Evolutionary conservation across 2,329 filamentous ascomycete genomes (phyloP).

Genomic region (Trichophyton benhamiae): DNA sequence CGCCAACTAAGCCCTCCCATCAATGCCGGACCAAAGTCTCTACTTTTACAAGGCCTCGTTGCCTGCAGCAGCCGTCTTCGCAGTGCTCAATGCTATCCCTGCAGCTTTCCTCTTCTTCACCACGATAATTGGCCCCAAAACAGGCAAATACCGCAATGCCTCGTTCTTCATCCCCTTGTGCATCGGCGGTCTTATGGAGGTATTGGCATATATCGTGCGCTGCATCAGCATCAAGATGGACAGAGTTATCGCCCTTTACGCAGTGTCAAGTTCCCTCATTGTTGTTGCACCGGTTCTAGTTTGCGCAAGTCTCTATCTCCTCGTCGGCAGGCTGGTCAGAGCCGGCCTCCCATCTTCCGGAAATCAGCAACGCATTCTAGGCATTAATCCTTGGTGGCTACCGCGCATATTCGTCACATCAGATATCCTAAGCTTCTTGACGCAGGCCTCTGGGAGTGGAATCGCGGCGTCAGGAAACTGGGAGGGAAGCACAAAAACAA

Average conservation of each 20-base stretch:
- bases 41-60: constrained; percentile 38
- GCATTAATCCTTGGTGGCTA: constrained; percentile 28
- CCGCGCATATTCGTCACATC: constrained; percentile 37
- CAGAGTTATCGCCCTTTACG: constrained; percentile 28
- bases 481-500: constrained; percentile 28
- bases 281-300: constrained; percentile 40
- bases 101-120: constrained; percentile 30
- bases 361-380: constrained; percentile 25
- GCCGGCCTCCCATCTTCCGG: constrained; percentile 23
- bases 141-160: constrained; percentile 20
- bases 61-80: constrained; percentile 32
- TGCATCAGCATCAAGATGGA: constrained; percentile 28
- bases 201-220: constrained; percentile 33
- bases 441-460: constrained; percentile 35
- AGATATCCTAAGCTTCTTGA: constrained; percentile 36
- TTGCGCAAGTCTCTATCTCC: constrained; percentile 41
- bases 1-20: not conserved
- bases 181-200: constrained; percentile 33
- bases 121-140: constrained; percentile 32
- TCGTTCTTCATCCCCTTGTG: constrained; percentile 35
- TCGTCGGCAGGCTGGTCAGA: constrained; percentile 38
- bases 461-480: constrained; percentile 36
- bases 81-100: constrained; percentile 31
- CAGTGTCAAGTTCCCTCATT: constrained; percentile 32
- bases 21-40: constrained; percentile 16